Evolutionary conservation across 257 asterid genomes (phyloP).

Genomic region (Capsicum chinense): DNA sequence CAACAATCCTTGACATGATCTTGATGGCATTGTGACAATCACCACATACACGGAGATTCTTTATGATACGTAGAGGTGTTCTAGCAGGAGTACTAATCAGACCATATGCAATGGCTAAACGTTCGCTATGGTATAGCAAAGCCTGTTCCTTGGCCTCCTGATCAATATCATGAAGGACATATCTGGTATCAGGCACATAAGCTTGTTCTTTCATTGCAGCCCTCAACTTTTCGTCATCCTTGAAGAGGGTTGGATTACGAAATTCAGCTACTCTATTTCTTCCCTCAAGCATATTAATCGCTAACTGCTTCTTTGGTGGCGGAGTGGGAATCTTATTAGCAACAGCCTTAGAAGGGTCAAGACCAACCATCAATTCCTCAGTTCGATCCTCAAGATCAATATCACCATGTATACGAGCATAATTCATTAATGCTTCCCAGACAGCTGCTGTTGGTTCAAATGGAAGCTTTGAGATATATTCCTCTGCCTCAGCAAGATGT

Average conservation of each 20-base stretch:
- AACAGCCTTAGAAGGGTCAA: slow-evolving; percentile 72
- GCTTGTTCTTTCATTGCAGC: slow-evolving; percentile 88
- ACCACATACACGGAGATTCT: slow-evolving; percentile 87
- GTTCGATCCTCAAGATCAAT: slow-evolving; percentile 89
- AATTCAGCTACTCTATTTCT: slow-evolving; percentile 73
- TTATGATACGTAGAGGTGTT: slow-evolving; percentile 83
- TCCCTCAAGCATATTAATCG: slow-evolving; percentile 84
- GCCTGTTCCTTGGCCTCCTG: slow-evolving; percentile 99
- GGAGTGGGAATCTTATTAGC: slow-evolving; percentile 77
- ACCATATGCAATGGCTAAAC: slow-evolving; percentile 94
- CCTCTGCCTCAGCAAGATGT: slow-evolving; percentile 83
- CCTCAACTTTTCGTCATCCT: slow-evolving; percentile 89
- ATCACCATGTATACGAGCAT: slow-evolving; percentile 95
- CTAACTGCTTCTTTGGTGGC: slow-evolving; percentile 69
- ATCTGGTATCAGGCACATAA: slow-evolving; percentile 92
- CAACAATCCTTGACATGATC: slow-evolving; percentile 96
- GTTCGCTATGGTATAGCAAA: slow-evolving; percentile 90
- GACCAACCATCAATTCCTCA: slow-evolving; percentile 71
- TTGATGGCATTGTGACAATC: slow-evolving; percentile 96
- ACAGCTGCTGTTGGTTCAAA: slow-evolving; percentile 74
- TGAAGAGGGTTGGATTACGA: slow-evolving; percentile 73
- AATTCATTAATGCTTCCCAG: slow-evolving; percentile 88
- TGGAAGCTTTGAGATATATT: slow-evolving; percentile 72
- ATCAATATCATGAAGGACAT: slow-evolving; percentile 95
- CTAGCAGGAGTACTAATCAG: slow-evolving; percentile 90